These are phyloP conservation scores for Chlorella sp. DNA, from an alignment of 139 green algal genomes.

Conservation along the genomic window DNA sequence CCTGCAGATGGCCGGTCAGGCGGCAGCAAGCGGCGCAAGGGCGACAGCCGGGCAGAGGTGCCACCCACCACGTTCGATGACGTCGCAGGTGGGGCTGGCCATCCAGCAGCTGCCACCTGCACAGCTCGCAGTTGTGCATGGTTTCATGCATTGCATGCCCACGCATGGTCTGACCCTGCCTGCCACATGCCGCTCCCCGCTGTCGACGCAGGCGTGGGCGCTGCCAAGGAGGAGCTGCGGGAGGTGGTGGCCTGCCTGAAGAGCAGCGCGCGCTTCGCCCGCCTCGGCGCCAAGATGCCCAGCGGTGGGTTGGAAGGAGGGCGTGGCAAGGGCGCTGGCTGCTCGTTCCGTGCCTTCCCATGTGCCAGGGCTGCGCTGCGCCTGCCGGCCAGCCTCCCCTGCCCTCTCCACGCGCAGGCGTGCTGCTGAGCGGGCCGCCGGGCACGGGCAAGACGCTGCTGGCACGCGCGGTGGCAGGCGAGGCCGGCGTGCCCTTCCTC, in stretches of 20 bases:
- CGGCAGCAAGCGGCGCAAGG: conserved; percentile 6
- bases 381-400: too few species aligned
- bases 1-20: background rate
- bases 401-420: too few species aligned
- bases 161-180: too few species aligned
- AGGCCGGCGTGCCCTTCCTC: conserved; percentile 94
- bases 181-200: too few species aligned
- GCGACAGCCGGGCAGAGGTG: conserved; percentile 14
- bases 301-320: too few species aligned
- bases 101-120: too few species aligned
- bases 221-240: conserved; percentile 83
- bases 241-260: conserved; percentile 91
- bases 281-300: conserved; percentile 72
- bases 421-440: conserved; percentile 77
- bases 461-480: conserved; percentile 87
- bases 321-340: too few species aligned
- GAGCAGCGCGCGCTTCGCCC: conserved; percentile 66
- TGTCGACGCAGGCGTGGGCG: conserved; percentile 86
- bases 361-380: too few species aligned
- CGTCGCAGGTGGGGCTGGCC: too few species aligned
- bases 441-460: conserved; percentile 90
- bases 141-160: too few species aligned
- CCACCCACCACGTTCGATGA: conserved; percentile 69
- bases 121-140: too few species aligned
- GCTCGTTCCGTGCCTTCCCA: too few species aligned